phyloP scores from a whole-genome alignment of 140 eudicot genomes.

The Cichorium intybus region DNA sequence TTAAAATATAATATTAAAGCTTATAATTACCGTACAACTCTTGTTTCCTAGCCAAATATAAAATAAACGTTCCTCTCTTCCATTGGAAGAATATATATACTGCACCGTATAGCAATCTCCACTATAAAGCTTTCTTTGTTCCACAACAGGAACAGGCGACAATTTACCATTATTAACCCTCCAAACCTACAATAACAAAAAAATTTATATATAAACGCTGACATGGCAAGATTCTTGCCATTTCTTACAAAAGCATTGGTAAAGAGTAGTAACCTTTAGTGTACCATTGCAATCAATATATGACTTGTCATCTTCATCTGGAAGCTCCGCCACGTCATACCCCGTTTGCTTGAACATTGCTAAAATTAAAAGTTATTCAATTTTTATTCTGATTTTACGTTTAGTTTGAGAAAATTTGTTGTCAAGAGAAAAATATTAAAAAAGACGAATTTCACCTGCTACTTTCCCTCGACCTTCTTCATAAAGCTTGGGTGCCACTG shows the following conservation, averaged over 20 bases:
- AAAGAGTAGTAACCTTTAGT: slow-evolving; percentile 37
- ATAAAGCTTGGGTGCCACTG: slow-evolving; percentile 44
- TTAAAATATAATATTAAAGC: neutral
- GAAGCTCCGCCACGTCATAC: slow-evolving; percentile 51
- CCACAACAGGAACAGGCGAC: slow-evolving; percentile 36
- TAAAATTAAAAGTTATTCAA: slow-evolving; percentile 17
- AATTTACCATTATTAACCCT: slow-evolving; percentile 40
- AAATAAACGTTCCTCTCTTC: slow-evolving; percentile 43
- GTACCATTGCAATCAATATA: slow-evolving; percentile 51
- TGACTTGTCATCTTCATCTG: slow-evolving; percentile 45
- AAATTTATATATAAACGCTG: neutral
- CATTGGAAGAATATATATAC: slow-evolving; percentile 43
- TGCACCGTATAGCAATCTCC: slow-evolving; percentile 59
- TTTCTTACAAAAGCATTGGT: slow-evolving; percentile 3
- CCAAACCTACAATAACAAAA: slow-evolving; percentile 45
- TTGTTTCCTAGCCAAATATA: slow-evolving; percentile 50
- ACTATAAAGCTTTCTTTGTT: slow-evolving; percentile 43
- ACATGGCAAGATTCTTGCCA: neutral
- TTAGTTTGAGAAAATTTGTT: neutral
- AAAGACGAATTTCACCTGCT: slow-evolving; percentile 54
- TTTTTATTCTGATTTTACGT: neutral
- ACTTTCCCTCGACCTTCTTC: slow-evolving; percentile 70
- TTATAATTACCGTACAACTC: slow-evolving; percentile 34
- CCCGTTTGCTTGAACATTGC: slow-evolving; percentile 64
- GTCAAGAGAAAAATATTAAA: neutral